Evolutionary conservation across 2,329 filamentous ascomycete species (phyloP).

Genomic region (Camptophora hylomeconis): DNA sequence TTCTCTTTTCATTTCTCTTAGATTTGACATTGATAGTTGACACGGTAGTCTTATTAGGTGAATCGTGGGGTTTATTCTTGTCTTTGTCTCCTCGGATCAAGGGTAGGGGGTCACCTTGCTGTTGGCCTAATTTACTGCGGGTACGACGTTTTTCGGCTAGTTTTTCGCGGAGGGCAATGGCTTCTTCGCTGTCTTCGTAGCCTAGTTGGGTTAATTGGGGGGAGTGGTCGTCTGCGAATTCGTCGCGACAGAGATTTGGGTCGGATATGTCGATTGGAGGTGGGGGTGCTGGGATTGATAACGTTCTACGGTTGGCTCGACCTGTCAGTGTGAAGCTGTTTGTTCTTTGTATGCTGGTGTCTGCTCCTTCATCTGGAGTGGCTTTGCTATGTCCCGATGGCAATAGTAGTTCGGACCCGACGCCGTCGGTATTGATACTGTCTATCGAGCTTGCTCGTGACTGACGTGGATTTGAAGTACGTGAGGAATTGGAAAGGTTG

Average conservation of each 20-base stretch:
- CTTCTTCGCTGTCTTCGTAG: slow-evolving; percentile 36
- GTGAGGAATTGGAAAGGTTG: slow-evolving; percentile 27
- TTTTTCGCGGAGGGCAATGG: slow-evolving; percentile 42
- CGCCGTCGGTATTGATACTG: slow-evolving; percentile 29
- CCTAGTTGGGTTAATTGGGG: slow-evolving; percentile 34
- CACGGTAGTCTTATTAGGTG: too few relatives aligned
- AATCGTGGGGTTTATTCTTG: slow-evolving; percentile 17
- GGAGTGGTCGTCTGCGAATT: slow-evolving; percentile 23
- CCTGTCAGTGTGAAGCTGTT: slow-evolving; percentile 21
- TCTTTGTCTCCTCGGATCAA: background rate
- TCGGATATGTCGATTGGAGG: slow-evolving; percentile 7
- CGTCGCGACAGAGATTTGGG: slow-evolving; percentile 5
- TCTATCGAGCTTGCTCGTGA: slow-evolving; percentile 38
- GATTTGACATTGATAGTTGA: too few relatives aligned
- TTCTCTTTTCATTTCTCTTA: too few relatives aligned
- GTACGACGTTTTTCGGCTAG: slow-evolving; percentile 32
- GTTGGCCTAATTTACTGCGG: slow-evolving; percentile 23
- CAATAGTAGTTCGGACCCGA: slow-evolving; percentile 4
- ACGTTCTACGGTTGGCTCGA: slow-evolving; percentile 21
- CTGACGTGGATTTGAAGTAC: slow-evolving; percentile 15
- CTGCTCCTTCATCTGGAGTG: slow-evolving; percentile 6
- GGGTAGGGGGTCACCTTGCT: slow-evolving; percentile 22
- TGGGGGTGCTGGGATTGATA: slow-evolving; percentile 14
- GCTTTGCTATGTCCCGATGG: slow-evolving; percentile 4
- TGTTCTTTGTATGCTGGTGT: slow-evolving; percentile 18